Evolutionary conservation across 2,329 filamentous ascomycete genomes (phyloP).

Genomic region (Epichloe amarillans): DNA sequence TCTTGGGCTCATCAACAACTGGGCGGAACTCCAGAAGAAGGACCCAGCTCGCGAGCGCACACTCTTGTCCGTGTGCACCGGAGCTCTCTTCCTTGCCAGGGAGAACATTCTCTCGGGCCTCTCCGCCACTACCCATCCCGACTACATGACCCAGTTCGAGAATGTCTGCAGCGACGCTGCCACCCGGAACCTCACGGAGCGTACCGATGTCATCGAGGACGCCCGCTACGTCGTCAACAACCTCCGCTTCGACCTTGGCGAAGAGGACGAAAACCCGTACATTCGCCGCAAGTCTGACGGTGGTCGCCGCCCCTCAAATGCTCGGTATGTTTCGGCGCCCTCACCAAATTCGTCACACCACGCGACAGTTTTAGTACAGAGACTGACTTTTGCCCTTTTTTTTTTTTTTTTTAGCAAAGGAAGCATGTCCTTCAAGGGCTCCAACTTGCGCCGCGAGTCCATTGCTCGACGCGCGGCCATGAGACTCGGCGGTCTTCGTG

Average conservation of each 20-base stretch:
- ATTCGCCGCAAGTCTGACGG: constrained; percentile 61
- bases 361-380: background rate
- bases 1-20: constrained; percentile 59
- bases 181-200: constrained; percentile 55
- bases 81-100: constrained; percentile 62
- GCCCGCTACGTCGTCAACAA: constrained; percentile 83
- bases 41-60: constrained; percentile 71
- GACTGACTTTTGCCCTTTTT: background rate
- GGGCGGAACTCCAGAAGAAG: constrained; percentile 65
- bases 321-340: constrained; percentile 32
- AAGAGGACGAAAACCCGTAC: constrained; percentile 74
- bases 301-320: constrained; percentile 46
- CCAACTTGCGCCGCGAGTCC: constrained; percentile 62
- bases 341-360: too few species aligned
- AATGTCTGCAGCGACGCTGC: constrained; percentile 65
- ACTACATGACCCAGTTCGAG: constrained; percentile 69
- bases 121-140: constrained; percentile 70
- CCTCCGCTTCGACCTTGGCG: constrained; percentile 70
- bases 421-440: constrained; percentile 68
- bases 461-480: constrained; percentile 66
- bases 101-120: constrained; percentile 67
- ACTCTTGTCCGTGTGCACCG: constrained; percentile 67
- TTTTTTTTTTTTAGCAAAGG: constrained; percentile 47
- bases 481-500: constrained; percentile 54
- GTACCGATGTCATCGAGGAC: constrained; percentile 72